Evolutionary conservation across 2,329 filamentous ascomycete species (phyloP).

Genomic region (Venturia effusa): DNA sequence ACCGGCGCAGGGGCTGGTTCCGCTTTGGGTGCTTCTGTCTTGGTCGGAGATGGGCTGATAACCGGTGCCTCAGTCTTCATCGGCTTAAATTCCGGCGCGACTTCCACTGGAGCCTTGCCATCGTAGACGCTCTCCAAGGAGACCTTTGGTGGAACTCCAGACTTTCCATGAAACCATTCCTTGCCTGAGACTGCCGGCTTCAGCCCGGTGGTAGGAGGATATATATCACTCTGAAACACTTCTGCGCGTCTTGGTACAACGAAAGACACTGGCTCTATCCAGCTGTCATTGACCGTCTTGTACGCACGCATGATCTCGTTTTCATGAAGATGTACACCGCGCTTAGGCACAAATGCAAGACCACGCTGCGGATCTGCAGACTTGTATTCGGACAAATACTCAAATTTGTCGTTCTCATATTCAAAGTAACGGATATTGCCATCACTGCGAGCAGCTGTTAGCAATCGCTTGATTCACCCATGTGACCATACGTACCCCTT

Average conservation of each 20-base stretch:
- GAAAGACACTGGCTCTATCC: conserved; percentile 96
- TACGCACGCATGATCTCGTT: conserved; percentile 93
- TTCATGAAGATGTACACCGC: conserved; percentile 89
- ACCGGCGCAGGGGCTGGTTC: conserved; percentile 41
- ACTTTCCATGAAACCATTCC: conserved; percentile 84
- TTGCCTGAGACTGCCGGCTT: conserved; percentile 69
- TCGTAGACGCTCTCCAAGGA: conserved; percentile 89
- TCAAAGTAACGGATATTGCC: conserved; percentile 99
- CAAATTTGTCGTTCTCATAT: conserved; percentile 97
- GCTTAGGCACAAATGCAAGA: conserved; percentile 86
- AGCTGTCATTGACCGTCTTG: conserved; percentile 91
- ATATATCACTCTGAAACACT: conserved; percentile 95
- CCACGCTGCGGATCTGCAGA: conserved; percentile 92
- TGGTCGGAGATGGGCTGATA: conserved; percentile 33
- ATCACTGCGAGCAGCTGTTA: conserved; percentile 47
- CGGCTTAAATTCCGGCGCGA: conserved; percentile 55
- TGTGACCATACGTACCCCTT: conserved; percentile 62
- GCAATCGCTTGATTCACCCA: neutral
- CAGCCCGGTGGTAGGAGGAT: conserved; percentile 69
- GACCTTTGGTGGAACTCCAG: conserved; percentile 77
- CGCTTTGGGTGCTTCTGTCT: conserved; percentile 40
- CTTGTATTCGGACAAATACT: conserved; percentile 94
- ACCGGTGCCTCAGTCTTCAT: conserved; percentile 26
- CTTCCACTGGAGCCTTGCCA: conserved; percentile 66
- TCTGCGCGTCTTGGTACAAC: conserved; percentile 89